Evolutionary conservation across 306 rosid genomes (phyloP).

Genomic region (Quercus variabilis): DNA sequence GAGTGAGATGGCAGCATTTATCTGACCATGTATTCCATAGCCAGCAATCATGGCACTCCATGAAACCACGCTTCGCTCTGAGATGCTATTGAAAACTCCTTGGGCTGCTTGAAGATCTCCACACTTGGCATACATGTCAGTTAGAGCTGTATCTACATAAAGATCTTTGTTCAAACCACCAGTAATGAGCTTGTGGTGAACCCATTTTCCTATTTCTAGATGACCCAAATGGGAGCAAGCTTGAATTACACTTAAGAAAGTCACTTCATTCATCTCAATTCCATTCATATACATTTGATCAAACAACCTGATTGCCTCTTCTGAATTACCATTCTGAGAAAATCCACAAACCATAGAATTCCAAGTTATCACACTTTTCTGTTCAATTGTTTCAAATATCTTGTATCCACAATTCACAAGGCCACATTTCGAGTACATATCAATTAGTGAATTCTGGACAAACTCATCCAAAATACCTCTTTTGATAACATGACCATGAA

Average conservation of each 20-base stretch:
- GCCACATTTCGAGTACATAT: conserved; percentile 89
- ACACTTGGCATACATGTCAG: conserved; percentile 86
- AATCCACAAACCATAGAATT: conserved; percentile 83
- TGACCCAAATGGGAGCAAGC: conserved; percentile 82
- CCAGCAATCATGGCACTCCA: conserved; percentile 90
- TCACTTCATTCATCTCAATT: conserved; percentile 59
- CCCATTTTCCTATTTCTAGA: conserved; percentile 84
- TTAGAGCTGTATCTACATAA: conserved; percentile 62
- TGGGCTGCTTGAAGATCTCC: conserved; percentile 69
- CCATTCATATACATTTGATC: conserved; percentile 56
- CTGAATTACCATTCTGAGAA: conserved; percentile 67
- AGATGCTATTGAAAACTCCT: conserved; percentile 54
- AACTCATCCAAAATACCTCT: conserved; percentile 60
- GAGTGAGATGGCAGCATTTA: conserved; percentile 48
- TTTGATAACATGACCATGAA: conserved; percentile 65
- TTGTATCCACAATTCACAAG: conserved; percentile 48
- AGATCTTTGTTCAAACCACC: conserved; percentile 46
- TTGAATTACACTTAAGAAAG: conserved; percentile 77
- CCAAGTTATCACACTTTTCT: conserved; percentile 67
- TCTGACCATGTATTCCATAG: conserved; percentile 75
- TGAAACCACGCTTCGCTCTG: conserved; percentile 69
- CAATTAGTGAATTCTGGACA: conserved; percentile 76
- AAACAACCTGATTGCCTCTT: conserved; percentile 67
- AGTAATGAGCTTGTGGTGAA: conserved; percentile 72
- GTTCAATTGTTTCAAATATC: conserved; percentile 44